Conservation (phyloP, 352 stramenopile species). For the Phytophthora rubi region DNA sequence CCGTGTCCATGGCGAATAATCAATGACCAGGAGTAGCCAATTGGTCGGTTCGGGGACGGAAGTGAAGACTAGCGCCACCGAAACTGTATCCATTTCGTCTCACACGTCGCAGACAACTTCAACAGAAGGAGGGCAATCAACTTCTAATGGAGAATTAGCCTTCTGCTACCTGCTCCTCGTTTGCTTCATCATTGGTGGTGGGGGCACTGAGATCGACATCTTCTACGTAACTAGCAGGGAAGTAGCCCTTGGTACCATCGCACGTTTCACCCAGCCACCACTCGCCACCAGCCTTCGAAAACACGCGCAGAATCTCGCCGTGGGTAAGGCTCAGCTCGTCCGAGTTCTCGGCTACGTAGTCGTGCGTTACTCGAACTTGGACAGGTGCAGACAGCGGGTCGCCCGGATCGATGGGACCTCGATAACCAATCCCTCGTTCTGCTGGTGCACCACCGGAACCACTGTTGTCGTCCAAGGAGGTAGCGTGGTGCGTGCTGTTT, state of each 20-base stretch:
- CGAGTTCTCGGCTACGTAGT: conserved; percentile 27
- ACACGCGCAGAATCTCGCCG: conserved; percentile 62
- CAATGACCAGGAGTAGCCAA: not conserved
- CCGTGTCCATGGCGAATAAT: conserved; percentile 26
- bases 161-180: conserved; percentile 13
- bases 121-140: not conserved
- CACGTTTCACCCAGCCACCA: conserved; percentile 75
- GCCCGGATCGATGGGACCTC: not conserved
- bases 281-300: conserved; percentile 53
- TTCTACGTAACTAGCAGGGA: conserved; percentile 59
- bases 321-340: conserved; percentile 60
- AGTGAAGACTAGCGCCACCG: conserved; percentile 20
- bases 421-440: conserved; percentile 7
- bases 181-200: conserved; percentile 2
- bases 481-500: not conserved
- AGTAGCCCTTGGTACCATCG: conserved; percentile 65
- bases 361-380: conserved; percentile 14
- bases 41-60: not conserved
- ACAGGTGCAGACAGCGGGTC: not conserved
- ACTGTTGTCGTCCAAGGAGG: not conserved
- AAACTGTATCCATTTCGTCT: conserved; percentile 27
- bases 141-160: conserved; percentile 11
- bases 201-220: conserved; percentile 15
- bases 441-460: not conserved
- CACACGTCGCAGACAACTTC: conserved; percentile 38